phyloP scores from a whole-genome alignment of 495 filamentous ascomycete species.

The Sporormia fimetaria region DNA sequence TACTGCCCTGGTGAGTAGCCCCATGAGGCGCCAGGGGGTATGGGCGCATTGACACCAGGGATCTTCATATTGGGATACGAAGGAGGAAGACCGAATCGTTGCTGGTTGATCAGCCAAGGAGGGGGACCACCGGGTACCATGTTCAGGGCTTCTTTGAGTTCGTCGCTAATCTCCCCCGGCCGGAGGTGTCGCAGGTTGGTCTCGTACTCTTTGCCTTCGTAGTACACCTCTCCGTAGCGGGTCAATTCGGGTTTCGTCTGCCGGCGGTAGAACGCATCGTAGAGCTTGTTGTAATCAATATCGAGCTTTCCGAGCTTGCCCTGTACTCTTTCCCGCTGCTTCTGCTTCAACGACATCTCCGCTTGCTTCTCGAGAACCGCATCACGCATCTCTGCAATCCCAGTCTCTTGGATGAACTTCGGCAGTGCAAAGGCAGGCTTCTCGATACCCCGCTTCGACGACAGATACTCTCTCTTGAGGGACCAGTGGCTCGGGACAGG shows the following conservation, averaged over 20 bases:
- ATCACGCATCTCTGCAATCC: slow-evolving; percentile 95
- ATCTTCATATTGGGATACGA: slow-evolving; percentile 89
- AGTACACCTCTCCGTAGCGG: slow-evolving; percentile 93
- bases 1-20: slow-evolving; percentile 93
- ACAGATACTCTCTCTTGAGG: slow-evolving; percentile 90
- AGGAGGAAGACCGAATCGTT: slow-evolving; percentile 83
- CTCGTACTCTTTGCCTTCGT: slow-evolving; percentile 97
- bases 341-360: slow-evolving; percentile 79
- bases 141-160: slow-evolving; percentile 82
- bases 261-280: slow-evolving; percentile 95
- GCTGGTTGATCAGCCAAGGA: slow-evolving; percentile 94
- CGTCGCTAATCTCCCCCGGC: slow-evolving; percentile 81
- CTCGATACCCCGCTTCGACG: slow-evolving; percentile 89
- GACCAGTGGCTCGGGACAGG: slow-evolving; percentile 92
- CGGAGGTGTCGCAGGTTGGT: slow-evolving; percentile 83
- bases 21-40: slow-evolving; percentile 87
- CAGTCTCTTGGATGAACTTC: slow-evolving; percentile 95
- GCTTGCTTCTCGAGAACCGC: slow-evolving; percentile 93
- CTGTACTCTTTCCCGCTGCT: slow-evolving; percentile 85
- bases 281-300: slow-evolving; percentile 95
- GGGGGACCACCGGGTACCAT: slow-evolving; percentile 91
- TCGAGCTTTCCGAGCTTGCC: slow-evolving; percentile 96
- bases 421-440: slow-evolving; percentile 87
- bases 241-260: slow-evolving; percentile 93
- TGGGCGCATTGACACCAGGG: slow-evolving; percentile 87